Percentiles rank a stretch among this genome's conserved stretches.
Conservation (phyloP, 2,329 filamentous ascomycete genomes). For the Beauveria varroae region DNA sequence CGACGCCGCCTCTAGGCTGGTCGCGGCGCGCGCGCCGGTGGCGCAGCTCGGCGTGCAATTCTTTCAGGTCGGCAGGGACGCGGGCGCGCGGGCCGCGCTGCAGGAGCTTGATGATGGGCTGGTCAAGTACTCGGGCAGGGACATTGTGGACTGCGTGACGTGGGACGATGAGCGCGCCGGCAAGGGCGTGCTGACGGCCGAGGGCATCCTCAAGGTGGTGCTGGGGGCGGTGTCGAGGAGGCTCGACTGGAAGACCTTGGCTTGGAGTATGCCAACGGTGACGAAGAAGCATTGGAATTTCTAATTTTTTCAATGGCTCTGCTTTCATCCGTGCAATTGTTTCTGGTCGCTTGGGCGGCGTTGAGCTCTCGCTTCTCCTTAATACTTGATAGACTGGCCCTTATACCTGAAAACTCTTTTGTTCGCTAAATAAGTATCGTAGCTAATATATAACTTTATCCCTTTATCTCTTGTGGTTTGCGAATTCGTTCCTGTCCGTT, state of each 20-base stretch:
- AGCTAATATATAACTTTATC: background rate
- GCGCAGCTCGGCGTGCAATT: constrained; percentile 92
- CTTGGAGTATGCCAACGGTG: background rate
- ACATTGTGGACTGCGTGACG: constrained; percentile 88
- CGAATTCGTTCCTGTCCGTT: background rate
- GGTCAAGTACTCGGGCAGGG: constrained; percentile 53
- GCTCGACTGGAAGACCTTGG: constrained; percentile 24
- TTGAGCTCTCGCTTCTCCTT: background rate
- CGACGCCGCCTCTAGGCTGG: constrained; percentile 59
- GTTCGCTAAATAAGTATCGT: background rate
- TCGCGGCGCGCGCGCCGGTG: constrained; percentile 59
- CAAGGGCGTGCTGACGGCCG: constrained; percentile 46
- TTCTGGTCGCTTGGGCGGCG: background rate
- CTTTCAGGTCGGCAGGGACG: constrained; percentile 82
- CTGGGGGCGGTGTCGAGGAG: constrained; percentile 63
- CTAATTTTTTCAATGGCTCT: no score
- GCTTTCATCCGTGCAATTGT: background rate
- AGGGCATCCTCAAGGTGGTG: constrained; percentile 73
- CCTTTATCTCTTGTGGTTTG: background rate
- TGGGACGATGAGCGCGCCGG: constrained; percentile 49
- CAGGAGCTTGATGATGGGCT: constrained; percentile 66
- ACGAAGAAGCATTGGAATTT: no score
- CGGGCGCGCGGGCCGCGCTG: constrained; percentile 56
- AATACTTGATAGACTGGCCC: background rate
- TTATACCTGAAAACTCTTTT: background rate